These are phyloP conservation scores for Xylaria digitata DNA, from an alignment of 2,329 filamentous ascomycete species.

Conservation along the genomic window DNA sequence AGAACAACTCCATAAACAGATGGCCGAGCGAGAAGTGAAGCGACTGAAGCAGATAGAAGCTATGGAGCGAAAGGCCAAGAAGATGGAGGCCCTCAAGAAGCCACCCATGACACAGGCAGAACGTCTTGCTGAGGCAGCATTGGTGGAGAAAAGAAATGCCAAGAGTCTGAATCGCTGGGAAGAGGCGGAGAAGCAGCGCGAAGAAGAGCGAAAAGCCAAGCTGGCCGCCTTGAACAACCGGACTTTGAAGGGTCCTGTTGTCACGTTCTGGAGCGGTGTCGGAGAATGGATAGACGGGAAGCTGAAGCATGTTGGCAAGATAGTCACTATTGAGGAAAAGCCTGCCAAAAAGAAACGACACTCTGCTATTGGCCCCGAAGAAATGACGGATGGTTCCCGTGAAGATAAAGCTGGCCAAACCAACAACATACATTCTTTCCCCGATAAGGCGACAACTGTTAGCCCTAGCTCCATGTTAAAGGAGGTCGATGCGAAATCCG, in stretches of 20 bases:
- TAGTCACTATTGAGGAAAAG: slow-evolving; percentile 71
- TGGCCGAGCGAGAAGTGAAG: slow-evolving; percentile 77
- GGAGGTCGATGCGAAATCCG: slow-evolving; percentile 21
- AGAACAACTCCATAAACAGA: slow-evolving; percentile 74
- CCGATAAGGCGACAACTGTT: slow-evolving; percentile 33
- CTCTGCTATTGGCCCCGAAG: slow-evolving; percentile 46
- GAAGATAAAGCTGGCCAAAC: slow-evolving; percentile 43
- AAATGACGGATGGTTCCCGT: slow-evolving; percentile 32
- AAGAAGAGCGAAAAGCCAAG: slow-evolving; percentile 83
- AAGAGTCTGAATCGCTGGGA: slow-evolving; percentile 96
- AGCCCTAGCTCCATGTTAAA: slow-evolving; percentile 23
- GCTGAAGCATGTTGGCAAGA: slow-evolving; percentile 75
- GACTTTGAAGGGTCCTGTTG: slow-evolving; percentile 86
- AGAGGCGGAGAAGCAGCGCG: slow-evolving; percentile 87
- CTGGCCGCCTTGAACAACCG: slow-evolving; percentile 89
- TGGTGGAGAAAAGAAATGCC: slow-evolving; percentile 85
- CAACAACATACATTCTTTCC: slow-evolving; percentile 27
- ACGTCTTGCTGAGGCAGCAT: slow-evolving; percentile 81
- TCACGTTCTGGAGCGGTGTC: slow-evolving; percentile 94
- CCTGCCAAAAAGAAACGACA: slow-evolving; percentile 63
- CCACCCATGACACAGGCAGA: slow-evolving; percentile 89
- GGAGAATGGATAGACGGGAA: slow-evolving; percentile 83
- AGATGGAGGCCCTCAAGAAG: slow-evolving; percentile 78
- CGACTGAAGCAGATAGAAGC: slow-evolving; percentile 75
- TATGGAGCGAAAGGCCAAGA: slow-evolving; percentile 76